Conservation (phyloP, 2,329 filamentous ascomycete genomes). For the Ceratocystis lukuohia region DNA sequence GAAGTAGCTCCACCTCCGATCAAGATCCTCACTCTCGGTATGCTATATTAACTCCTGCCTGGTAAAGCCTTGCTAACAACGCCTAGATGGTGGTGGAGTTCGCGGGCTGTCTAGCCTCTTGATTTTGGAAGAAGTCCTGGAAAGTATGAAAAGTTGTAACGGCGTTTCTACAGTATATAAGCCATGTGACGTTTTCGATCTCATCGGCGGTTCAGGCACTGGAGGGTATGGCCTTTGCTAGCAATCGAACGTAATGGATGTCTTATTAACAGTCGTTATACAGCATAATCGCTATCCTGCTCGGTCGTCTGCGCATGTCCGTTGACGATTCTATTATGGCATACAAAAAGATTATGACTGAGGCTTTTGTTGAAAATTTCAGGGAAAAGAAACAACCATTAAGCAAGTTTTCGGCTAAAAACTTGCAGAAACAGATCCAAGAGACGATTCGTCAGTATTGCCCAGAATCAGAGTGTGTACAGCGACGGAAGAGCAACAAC, state of each 20-base stretch:
- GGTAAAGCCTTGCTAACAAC: too few relatives aligned
- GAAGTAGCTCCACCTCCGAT: rapidly evolving
- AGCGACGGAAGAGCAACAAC: neutral
- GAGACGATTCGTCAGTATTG: neutral
- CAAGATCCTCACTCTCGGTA: too few relatives aligned
- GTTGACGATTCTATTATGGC: neutral
- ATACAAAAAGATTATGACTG: neutral
- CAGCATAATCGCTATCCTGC: neutral
- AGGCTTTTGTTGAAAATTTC: neutral
- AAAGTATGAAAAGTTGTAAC: too few relatives aligned
- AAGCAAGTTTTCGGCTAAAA: neutral
- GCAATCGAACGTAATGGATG: too few relatives aligned
- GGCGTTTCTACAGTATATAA: slow-evolving; percentile 10
- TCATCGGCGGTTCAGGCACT: slow-evolving; percentile 26
- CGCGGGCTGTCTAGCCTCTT: slow-evolving; percentile 24
- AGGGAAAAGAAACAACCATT: neutral
- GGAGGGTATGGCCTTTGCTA: slow-evolving; percentile 21
- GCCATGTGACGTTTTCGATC: slow-evolving; percentile 24
- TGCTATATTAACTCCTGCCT: too few relatives aligned
- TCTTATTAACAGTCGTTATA: too few relatives aligned
- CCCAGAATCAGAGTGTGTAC: neutral
- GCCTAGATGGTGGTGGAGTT: slow-evolving; percentile 23
- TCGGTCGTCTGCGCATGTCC: neutral
- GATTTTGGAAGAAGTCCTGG: slow-evolving; percentile 21
- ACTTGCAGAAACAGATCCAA: neutral